Evolutionary conservation across 2,329 filamentous ascomycete species (phyloP).

Genomic region (Botrytis cinerea): DNA sequence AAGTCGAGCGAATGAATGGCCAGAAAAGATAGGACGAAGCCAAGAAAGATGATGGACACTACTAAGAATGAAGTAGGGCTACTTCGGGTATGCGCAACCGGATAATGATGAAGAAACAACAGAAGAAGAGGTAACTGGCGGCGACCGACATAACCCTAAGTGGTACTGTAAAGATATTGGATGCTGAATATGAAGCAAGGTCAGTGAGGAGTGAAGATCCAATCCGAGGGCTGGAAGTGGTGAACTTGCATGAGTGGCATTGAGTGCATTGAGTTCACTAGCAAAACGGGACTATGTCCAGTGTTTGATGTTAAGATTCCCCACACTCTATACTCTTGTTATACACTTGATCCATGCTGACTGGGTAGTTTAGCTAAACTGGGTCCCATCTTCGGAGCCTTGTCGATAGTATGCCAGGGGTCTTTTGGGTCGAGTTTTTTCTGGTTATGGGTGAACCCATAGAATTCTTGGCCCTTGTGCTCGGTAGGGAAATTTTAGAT

Average conservation of each 20-base stretch:
- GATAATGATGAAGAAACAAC: conserved; percentile 37
- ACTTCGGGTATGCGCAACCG: conserved; percentile 36
- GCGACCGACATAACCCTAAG: conserved; percentile 39
- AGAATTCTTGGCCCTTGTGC: conserved; percentile 28
- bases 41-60: conserved; percentile 29
- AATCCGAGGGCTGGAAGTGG: conserved; percentile 11
- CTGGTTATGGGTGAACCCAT: conserved; percentile 34
- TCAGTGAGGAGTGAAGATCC: conserved; percentile 17
- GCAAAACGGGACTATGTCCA: conserved; percentile 37
- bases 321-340: conserved; percentile 34
- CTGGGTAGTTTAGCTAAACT: conserved; percentile 20
- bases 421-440: conserved; percentile 29
- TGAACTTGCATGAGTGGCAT: conserved; percentile 32
- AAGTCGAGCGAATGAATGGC: conserved; percentile 26
- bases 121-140: conserved; percentile 36
- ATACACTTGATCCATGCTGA: conserved; percentile 36
- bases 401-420: conserved; percentile 39
- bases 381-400: conserved; percentile 37
- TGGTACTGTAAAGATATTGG: conserved; percentile 28
- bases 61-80: conserved; percentile 36
- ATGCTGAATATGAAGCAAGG: conserved; percentile 29
- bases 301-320: conserved; percentile 43
- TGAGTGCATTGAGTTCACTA: conserved; percentile 41
- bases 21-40: conserved; percentile 31
- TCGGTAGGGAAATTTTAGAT: conserved; percentile 27